phyloP scores from a whole-genome alignment of 768 basidiomycete species.

The Agrocybe pediades region DNA sequence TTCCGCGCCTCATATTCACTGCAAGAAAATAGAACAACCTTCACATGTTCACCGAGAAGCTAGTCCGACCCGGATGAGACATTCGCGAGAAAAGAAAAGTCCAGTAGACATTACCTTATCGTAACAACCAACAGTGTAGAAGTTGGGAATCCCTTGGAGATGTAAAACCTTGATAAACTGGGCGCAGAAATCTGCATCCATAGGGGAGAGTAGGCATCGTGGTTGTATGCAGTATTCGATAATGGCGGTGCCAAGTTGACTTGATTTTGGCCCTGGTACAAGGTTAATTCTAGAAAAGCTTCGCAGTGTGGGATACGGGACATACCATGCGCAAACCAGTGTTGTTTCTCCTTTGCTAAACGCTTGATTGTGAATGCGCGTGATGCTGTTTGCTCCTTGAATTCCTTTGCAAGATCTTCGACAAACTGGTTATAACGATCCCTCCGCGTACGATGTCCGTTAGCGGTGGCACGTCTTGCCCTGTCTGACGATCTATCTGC shows the following conservation, averaged over 20 bases:
- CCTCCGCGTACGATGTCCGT: conserved; percentile 58
- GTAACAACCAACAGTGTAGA: conserved; percentile 84
- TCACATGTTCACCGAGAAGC: conserved; percentile 85
- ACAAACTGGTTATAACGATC: conserved; percentile 69
- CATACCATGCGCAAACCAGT: conserved; percentile 78
- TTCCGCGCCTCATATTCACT: conserved; percentile 97
- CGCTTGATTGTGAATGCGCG: conserved; percentile 78
- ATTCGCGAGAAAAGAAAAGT: neutral
- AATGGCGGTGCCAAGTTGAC: conserved; percentile 57
- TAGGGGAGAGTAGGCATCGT: conserved; percentile 88
- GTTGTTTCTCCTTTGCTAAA: conserved; percentile 71
- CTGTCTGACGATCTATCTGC: conserved; percentile 78
- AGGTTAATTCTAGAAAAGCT: neutral
- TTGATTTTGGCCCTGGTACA: conserved; percentile 43
- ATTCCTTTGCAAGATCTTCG: conserved; percentile 62
- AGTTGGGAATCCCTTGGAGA: conserved; percentile 84
- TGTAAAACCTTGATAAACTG: conserved; percentile 91
- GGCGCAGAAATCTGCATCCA: conserved; percentile 94
- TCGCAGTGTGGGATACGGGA: neutral
- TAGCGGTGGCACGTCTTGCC: conserved; percentile 54
- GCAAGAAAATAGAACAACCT: conserved; percentile 86
- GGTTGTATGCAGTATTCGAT: conserved; percentile 94
- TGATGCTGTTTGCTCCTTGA: conserved; percentile 74
- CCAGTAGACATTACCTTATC: conserved; percentile 58
- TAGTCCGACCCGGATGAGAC: conserved; percentile 29